Evolutionary conservation across 1,139 yeast genomes (phyloP).

Genomic region (Oligophagozyma castellii): DNA sequence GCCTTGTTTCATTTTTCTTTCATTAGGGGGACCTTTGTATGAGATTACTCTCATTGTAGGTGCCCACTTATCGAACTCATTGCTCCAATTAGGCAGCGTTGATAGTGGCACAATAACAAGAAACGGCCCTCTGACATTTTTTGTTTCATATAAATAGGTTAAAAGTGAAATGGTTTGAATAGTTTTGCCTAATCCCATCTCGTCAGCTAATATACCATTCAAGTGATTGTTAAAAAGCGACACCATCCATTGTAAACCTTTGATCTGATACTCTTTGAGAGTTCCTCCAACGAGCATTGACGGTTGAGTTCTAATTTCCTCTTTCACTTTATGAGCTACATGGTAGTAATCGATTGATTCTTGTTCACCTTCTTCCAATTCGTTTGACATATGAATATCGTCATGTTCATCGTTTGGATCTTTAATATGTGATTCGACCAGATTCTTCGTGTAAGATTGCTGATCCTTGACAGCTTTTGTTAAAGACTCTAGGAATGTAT

Average conservation of each 20-base stretch:
- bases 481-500: conserved; percentile 59
- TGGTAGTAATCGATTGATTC: conserved; percentile 63
- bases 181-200: conserved; percentile 86
- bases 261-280: conserved; percentile 82
- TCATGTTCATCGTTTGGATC: conserved; percentile 23
- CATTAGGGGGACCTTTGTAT: conserved; percentile 63
- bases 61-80: conserved; percentile 83
- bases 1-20: conserved; percentile 50
- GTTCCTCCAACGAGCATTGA: conserved; percentile 68
- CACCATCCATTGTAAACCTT: conserved; percentile 97
- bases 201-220: conserved; percentile 91
- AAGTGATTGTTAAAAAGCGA: conserved; percentile 84
- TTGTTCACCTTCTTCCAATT: conserved; percentile 34
- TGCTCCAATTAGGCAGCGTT: conserved; percentile 72
- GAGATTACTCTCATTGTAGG: conserved; percentile 55
- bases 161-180: conserved; percentile 72
- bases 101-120: conserved; percentile 75
- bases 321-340: conserved; percentile 65
- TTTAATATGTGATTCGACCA: conserved; percentile 33
- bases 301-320: conserved; percentile 53
- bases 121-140: conserved; percentile 55
- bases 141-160: conserved; percentile 58
- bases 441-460: conserved; percentile 28
- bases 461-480: conserved; percentile 69
- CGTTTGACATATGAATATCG: conserved; percentile 24